Evolutionary conservation across 2,329 filamentous ascomycete species (phyloP), one percentile per base, ranked within the genome.

Genomic region (Calonectria pseudoturangicola): DNA sequence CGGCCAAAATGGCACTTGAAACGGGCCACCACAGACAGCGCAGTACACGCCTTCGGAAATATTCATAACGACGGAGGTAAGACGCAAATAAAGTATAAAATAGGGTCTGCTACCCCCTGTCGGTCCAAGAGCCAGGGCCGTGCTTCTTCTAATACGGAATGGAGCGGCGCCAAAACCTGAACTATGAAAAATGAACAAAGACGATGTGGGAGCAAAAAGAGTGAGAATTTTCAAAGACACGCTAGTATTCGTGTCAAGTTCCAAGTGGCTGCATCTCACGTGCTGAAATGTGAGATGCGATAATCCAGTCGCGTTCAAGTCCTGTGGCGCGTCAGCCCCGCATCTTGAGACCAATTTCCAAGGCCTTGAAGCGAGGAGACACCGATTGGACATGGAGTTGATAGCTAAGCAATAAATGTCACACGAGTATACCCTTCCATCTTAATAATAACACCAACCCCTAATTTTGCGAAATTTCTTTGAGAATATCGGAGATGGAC

Each of bases 251-350:
- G 43, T 47, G 43, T 47, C 15, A 9, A 2, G 43, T n/a, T 47
- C 43, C 43, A 47, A 9, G 43, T 47, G 43, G 43, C 43, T 47
- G 43, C 43, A 47, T 47, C 43, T 47, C 43, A 47, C 18, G 43
- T 47, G 43, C 43, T 7, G 18, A 9, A 47, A 25, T 21, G 10
- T 21, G 43, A 47, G 43, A 9, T 6, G 4, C 21, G 43, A 21
- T 5, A 47, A 21, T 47, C 43, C 43, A 47, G 43, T 47, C n/a
- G 15, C n/a, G 3, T 2, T 45, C 41, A 3, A 18, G 41, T 33
- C 30, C 41, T n/a, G 43, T 21, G 43, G 15, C 10, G 43, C 43
- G n/a, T n/a, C 7, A 10, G 43, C 43, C n/a, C 43, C 43, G 6
- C 43, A 47, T n/a, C 12, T 9, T 33, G 30, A 33, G 5, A 2